These are phyloP conservation scores for Grosmannia penicillata DNA, from an alignment of 2,329 filamentous ascomycete species.

Conservation along the genomic window DNA sequence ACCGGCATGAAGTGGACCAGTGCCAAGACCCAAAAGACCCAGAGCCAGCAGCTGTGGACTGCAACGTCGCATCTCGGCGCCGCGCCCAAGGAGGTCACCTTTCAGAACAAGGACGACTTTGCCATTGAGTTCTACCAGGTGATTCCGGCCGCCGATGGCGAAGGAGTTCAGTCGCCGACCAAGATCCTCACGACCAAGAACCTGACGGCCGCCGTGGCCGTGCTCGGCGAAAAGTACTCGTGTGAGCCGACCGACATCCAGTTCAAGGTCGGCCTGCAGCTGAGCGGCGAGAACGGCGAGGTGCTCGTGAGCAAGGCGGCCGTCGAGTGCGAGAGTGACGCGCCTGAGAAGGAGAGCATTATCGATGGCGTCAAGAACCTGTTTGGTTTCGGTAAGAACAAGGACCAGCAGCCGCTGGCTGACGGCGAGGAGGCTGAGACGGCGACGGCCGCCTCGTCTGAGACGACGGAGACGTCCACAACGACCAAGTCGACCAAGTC, in stretches of 20 bases:
- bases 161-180: conserved; percentile 42
- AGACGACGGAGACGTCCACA: conserved; percentile 5
- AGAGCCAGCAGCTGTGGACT: conserved; percentile 72
- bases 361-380: conserved; percentile 93
- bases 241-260: conserved; percentile 65
- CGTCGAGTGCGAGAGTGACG: conserved; percentile 74
- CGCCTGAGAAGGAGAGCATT: conserved; percentile 58
- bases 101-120: conserved; percentile 74
- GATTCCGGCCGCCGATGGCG: conserved; percentile 31
- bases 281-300: conserved; percentile 60
- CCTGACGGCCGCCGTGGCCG: conserved; percentile 65
- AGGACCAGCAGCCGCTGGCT: conserved; percentile 61
- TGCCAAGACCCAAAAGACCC: conserved; percentile 48
- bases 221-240: conserved; percentile 63
- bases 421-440: conserved; percentile 31
- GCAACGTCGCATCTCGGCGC: conserved; percentile 60
- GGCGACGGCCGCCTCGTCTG: neutral
- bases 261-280: conserved; percentile 62
- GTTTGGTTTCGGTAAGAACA: conserved; percentile 74
- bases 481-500: conserved; percentile 19
- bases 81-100: conserved; percentile 67
- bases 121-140: conserved; percentile 67
- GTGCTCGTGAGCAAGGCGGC: conserved; percentile 63
- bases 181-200: conserved; percentile 64
- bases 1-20: conserved; percentile 61